These are phyloP conservation scores for Zarea fungicola DNA, from an alignment of 2,329 filamentous ascomycete genomes.

Conservation along the genomic window DNA sequence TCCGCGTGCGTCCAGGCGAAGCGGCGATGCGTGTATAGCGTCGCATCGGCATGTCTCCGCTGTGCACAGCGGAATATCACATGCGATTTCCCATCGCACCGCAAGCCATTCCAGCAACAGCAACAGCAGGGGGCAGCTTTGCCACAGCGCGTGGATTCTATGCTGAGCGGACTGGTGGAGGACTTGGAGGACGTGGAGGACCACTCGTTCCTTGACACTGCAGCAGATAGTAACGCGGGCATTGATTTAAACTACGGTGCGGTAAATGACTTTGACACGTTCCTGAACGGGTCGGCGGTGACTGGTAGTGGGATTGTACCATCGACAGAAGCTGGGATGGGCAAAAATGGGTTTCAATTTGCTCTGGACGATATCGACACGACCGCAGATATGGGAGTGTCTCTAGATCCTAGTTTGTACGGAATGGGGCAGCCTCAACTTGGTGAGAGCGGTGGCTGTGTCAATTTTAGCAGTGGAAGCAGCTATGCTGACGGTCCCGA, in stretches of 20 bases:
- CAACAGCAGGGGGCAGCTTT: conserved; percentile 1
- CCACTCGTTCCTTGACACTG: neutral
- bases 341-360: too few species aligned
- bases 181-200: too few species aligned
- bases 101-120: too few species aligned
- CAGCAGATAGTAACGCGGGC: neutral
- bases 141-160: neutral
- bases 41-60: conserved; percentile 45
- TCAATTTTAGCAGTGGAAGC: too few species aligned
- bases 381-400: too few species aligned
- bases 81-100: conserved; percentile 37
- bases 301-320: too few species aligned
- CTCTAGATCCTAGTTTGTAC: too few species aligned
- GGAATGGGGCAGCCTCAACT: too few species aligned
- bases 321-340: too few species aligned
- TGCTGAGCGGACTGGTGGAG: neutral
- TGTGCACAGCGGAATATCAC: conserved; percentile 42
- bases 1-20: conserved; percentile 52
- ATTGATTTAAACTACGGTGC: neutral
- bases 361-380: too few species aligned
- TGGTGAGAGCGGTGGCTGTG: too few species aligned
- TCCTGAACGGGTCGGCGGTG: neutral
- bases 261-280: neutral
- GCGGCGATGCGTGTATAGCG: conserved; percentile 47
- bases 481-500: too few species aligned